A percentile compares a stretch with the other conserved stretches of the same genome.
phyloP scores from a whole-genome alignment of 1,284 basidiomycete species.

The Mycena sp. region DNA sequence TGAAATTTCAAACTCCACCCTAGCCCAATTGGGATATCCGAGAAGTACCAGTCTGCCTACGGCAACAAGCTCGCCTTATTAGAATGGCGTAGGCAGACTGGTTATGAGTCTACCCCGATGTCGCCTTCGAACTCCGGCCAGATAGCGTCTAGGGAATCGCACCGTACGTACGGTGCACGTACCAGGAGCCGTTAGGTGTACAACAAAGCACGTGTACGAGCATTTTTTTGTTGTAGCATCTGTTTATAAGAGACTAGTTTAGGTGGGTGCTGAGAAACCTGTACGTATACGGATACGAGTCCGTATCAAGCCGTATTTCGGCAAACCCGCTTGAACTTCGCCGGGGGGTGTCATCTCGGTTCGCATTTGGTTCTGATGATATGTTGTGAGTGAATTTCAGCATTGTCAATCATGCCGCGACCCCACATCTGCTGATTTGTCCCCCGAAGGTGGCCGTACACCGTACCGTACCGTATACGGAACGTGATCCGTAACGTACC shows the following conservation, averaged over 20 bases:
- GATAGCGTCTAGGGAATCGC: constrained; percentile 12
- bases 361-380: not conserved
- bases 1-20: too few relatives aligned
- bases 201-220: too few relatives aligned
- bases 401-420: not conserved
- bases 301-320: constrained; percentile 4
- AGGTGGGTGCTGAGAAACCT: not conserved
- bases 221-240: too few relatives aligned
- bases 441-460: not conserved
- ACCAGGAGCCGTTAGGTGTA: not conserved
- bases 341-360: not conserved
- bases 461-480: constrained; percentile 4
- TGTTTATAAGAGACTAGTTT: not conserved
- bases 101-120: too few relatives aligned
- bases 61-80: too few relatives aligned
- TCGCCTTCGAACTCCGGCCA: too few relatives aligned
- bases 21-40: too few relatives aligned
- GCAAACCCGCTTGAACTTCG: not conserved
- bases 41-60: too few relatives aligned
- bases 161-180: constrained; percentile 13
- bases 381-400: not conserved
- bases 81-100: too few relatives aligned
- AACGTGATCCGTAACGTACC: constrained; percentile 5
- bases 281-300: constrained; percentile 2
- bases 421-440: not conserved